A percentile compares a stretch with the other conserved stretches of the same genome.
Evolutionary conservation across 1,139 yeast genomes (phyloP).

Genomic region (Hyphopichia burtonii): DNA sequence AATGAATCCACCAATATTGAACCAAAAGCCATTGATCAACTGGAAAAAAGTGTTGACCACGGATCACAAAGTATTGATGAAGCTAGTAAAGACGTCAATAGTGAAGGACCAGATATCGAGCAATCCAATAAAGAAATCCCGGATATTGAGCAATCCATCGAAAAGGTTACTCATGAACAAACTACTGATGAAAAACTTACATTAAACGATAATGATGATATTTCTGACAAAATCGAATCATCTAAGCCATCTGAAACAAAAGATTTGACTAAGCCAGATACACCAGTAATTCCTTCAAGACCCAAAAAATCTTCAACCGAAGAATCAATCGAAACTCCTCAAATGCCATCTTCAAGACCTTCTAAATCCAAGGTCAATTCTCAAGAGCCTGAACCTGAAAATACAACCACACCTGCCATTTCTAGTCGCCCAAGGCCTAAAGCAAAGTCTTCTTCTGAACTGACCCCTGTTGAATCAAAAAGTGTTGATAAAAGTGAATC

Average conservation of each 20-base stretch:
- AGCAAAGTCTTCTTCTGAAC: neutral
- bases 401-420: neutral
- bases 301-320: constrained; percentile 7
- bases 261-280: neutral
- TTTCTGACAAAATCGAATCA: neutral
- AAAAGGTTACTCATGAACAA: too few species aligned
- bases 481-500: neutral
- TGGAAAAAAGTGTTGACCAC: too few species aligned
- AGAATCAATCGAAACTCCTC: constrained; percentile 6
- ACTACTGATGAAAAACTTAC: neutral
- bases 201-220: neutral
- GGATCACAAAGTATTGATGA: too few species aligned
- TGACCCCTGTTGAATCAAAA: neutral
- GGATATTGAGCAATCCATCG: too few species aligned
- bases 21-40: too few species aligned
- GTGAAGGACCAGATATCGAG: too few species aligned
- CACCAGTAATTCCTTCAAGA: constrained; percentile 15
- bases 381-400: neutral
- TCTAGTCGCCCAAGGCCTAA: neutral
- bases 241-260: neutral
- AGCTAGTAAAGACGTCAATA: too few species aligned
- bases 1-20: too few species aligned
- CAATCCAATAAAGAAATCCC: too few species aligned
- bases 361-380: neutral
- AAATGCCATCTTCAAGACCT: constrained; percentile 3